These are phyloP conservation scores for Paulownia fortunei DNA, from an alignment of 257 asterid species.

Conservation along the genomic window DNA sequence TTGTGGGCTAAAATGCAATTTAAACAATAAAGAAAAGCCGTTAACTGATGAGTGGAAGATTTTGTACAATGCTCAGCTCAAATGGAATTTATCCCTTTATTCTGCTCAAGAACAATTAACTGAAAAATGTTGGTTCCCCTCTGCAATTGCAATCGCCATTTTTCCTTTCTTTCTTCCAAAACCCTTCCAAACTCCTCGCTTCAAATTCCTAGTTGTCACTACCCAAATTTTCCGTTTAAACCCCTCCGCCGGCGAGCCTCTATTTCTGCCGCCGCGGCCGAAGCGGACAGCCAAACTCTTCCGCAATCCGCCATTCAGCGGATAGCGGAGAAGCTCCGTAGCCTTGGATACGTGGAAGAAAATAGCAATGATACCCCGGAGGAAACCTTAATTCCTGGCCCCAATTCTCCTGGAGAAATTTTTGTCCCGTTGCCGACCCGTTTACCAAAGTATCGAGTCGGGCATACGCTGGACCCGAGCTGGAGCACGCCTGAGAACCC, in stretches of 20 bases:
- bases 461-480: constrained; percentile 93
- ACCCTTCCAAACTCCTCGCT: constrained; percentile 39
- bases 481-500: constrained; percentile 97
- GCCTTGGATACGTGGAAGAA: constrained; percentile 83
- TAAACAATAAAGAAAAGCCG: constrained; percentile 9
- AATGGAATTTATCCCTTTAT: constrained; percentile 26
- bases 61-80: not conserved
- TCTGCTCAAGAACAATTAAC: constrained; percentile 17
- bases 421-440: constrained; percentile 76
- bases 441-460: constrained; percentile 80
- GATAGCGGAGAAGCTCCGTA: constrained; percentile 88
- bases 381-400: constrained; percentile 23
- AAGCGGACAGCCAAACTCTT: constrained; percentile 43
- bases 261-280: constrained; percentile 41
- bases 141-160: constrained; percentile 49
- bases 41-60: constrained; percentile 29
- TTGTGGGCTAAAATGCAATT: constrained; percentile 35
- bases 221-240: constrained; percentile 31
- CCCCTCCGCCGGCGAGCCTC: constrained; percentile 44
- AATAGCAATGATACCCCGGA: constrained; percentile 37
- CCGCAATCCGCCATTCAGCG: constrained; percentile 80
- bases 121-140: constrained; percentile 45
- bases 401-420: constrained; percentile 77
- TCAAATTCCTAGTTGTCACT: constrained; percentile 23
- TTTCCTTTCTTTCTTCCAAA: constrained; percentile 48